Conservation (phyloP, 495 filamentous ascomycete genomes). For the Neurospora africana region DNA sequence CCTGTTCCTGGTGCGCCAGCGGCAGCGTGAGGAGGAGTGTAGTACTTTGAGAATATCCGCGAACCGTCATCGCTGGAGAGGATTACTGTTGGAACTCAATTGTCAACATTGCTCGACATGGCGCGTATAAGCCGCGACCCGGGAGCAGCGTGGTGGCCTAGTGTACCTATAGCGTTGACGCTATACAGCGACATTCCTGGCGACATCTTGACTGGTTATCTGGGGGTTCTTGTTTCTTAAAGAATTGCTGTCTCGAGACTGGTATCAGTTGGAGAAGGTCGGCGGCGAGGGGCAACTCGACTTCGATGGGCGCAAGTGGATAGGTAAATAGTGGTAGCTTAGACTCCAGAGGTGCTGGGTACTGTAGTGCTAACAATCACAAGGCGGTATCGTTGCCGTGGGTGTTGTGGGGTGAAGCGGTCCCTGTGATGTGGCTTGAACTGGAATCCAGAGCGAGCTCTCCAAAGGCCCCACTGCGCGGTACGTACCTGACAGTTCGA, state of each 20-base stretch:
- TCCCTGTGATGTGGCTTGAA: conserved; percentile 21
- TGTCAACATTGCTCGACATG: not conserved
- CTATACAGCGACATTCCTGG: conserved; percentile 74
- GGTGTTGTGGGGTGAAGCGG: conserved; percentile 16
- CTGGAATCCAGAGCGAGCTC: conserved; percentile 6
- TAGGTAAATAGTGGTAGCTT: not conserved
- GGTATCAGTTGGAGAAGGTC: not conserved
- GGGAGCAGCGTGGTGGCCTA: not conserved
- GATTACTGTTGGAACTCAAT: conserved; percentile 15
- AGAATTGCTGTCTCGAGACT: not conserved
- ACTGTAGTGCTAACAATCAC: not conserved
- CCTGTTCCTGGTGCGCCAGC: conserved; percentile 31
- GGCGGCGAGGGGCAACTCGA: not conserved
- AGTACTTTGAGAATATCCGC: conserved; percentile 93
- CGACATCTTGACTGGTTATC: conserved; percentile 24
- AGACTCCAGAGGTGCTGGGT: not conserved
- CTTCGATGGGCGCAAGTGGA: not conserved
- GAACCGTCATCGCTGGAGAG: conserved; percentile 79
- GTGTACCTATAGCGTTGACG: conserved; percentile 74
- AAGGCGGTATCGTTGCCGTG: not conserved
- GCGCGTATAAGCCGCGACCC: conserved; percentile 2
- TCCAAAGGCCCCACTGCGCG: conserved; percentile 7
- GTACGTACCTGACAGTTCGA: conserved; percentile 13
- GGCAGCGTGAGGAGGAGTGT: conserved; percentile 71
- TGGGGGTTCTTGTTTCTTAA: not conserved